Evolutionary conservation across 306 rosid species (phyloP).

Genomic region (Carpinus viminea): DNA sequence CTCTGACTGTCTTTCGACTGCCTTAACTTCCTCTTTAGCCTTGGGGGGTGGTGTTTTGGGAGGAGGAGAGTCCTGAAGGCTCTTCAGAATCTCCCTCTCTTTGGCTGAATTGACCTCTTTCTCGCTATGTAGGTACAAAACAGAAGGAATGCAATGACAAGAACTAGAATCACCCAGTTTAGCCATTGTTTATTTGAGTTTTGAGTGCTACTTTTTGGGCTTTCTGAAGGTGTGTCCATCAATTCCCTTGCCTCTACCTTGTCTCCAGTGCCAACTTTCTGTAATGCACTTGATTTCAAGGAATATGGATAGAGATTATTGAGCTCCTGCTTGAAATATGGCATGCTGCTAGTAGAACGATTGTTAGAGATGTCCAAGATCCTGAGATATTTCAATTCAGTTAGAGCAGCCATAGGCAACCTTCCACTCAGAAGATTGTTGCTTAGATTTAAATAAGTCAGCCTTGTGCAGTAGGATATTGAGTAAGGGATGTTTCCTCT

Average conservation of each 20-base stretch:
- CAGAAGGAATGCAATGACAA: constrained; percentile 35
- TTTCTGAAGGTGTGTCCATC: not conserved
- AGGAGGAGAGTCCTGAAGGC: constrained; percentile 39
- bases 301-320: constrained; percentile 6
- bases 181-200: too few species aligned
- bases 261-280: not conserved
- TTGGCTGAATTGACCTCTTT: constrained; percentile 27
- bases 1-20: constrained; percentile 29
- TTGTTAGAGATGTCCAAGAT: constrained; percentile 56
- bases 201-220: not conserved
- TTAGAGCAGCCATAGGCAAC: constrained; percentile 46
- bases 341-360: constrained; percentile 33
- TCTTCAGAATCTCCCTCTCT: constrained; percentile 24
- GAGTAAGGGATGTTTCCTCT: constrained; percentile 40
- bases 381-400: constrained; percentile 47
- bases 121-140: constrained; percentile 30
- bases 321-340: constrained; percentile 23
- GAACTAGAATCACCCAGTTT: not conserved
- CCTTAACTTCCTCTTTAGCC: constrained; percentile 31
- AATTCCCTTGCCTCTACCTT: constrained; percentile 10
- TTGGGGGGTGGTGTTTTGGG: constrained; percentile 15
- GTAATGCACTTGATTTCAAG: constrained; percentile 16
- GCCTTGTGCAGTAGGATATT: constrained; percentile 45
- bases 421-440: constrained; percentile 56
- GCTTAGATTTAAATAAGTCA: constrained; percentile 52